Percentiles rank a stretch among this genome's conserved stretches.
phyloP scores from a whole-genome alignment of 2,329 filamentous ascomycete genomes.

The Pseudogymnoascus sp. region DNA sequence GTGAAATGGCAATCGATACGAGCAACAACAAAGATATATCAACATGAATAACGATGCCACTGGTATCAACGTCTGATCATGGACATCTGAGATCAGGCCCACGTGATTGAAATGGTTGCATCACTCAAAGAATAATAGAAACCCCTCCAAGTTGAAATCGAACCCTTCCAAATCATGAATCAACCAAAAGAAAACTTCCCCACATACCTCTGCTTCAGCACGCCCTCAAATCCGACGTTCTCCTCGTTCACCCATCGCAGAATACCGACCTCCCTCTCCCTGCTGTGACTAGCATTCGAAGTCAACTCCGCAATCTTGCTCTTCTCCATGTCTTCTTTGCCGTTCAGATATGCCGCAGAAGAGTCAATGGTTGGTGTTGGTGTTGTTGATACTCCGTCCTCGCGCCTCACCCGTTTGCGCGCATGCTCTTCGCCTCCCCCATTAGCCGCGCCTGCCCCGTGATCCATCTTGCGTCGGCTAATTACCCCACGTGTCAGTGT shows the following conservation, averaged over 20 bases:
- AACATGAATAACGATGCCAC: not conserved
- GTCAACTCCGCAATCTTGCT: constrained; percentile 2
- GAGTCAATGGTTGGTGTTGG: constrained; percentile 7
- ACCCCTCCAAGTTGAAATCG: not conserved
- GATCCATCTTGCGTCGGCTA: constrained; percentile 1
- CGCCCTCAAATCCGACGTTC: constrained; percentile 54
- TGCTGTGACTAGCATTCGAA: constrained; percentile 6
- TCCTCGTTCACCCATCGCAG: constrained; percentile 54
- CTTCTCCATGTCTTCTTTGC: constrained; percentile 7
- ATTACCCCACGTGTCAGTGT: not conserved
- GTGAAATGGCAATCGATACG: not conserved
- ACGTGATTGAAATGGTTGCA: not conserved
- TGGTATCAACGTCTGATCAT: not conserved
- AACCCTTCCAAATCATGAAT: not conserved
- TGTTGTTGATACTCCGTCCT: not conserved
- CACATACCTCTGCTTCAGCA: constrained; percentile 59
- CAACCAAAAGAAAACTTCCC: not conserved
- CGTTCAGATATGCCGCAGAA: not conserved
- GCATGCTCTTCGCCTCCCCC: constrained; percentile 13
- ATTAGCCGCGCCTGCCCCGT: not conserved
- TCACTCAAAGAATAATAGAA: not conserved
- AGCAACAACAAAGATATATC: not conserved
- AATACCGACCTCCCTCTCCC: constrained; percentile 48
- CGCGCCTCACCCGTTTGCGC: constrained; percentile 16
- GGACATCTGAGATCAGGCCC: not conserved